A percentile compares a stretch with the other conserved stretches of the same genome.
phyloP scores from a whole-genome alignment of 805 yeast genomes.

The Candida railenensis region DNA sequence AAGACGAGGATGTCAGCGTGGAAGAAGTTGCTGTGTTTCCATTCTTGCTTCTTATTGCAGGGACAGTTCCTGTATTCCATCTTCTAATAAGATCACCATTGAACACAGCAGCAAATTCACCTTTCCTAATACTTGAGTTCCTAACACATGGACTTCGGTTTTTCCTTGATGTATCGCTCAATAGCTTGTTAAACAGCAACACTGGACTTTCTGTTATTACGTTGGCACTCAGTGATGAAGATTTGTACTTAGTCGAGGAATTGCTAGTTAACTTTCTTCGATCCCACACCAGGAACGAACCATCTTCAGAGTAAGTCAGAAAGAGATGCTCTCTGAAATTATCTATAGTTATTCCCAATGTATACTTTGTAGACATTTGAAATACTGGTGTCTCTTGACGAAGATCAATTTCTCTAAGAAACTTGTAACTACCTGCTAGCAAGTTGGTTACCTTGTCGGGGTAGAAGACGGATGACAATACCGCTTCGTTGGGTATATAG shows the following conservation, averaged over 20 bases:
- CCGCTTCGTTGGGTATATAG: slow-evolving; percentile 70
- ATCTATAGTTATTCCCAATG: slow-evolving; percentile 66
- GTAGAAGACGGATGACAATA: slow-evolving; percentile 65
- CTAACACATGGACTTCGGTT: slow-evolving; percentile 64
- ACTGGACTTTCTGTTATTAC: slow-evolving; percentile 52
- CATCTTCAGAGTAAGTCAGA: slow-evolving; percentile 79
- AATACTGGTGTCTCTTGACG: slow-evolving; percentile 62
- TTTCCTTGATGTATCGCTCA: slow-evolving; percentile 57
- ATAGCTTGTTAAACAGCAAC: slow-evolving; percentile 57
- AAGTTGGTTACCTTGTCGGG: slow-evolving; percentile 55
- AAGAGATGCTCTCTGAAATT: slow-evolving; percentile 67
- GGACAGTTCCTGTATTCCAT: slow-evolving; percentile 72
- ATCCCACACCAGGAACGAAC: slow-evolving; percentile 82
- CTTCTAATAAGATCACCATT: slow-evolving; percentile 75
- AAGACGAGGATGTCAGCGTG: background rate
- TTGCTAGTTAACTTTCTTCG: slow-evolving; percentile 53
- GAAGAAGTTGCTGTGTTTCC: slow-evolving; percentile 8
- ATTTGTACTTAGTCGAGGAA: slow-evolving; percentile 13
- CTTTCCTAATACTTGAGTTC: slow-evolving; percentile 61
- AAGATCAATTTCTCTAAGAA: slow-evolving; percentile 74
- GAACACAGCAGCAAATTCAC: slow-evolving; percentile 78
- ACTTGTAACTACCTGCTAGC: slow-evolving; percentile 74
- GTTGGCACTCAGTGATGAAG: slow-evolving; percentile 10
- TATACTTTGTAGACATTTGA: slow-evolving; percentile 74
- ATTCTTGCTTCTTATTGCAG: slow-evolving; percentile 16